Percentiles rank a stretch among this genome's conserved stretches.
Evolutionary conservation across 2,329 filamentous ascomycete genomes (phyloP).

Genomic region (Alternaria panax): DNA sequence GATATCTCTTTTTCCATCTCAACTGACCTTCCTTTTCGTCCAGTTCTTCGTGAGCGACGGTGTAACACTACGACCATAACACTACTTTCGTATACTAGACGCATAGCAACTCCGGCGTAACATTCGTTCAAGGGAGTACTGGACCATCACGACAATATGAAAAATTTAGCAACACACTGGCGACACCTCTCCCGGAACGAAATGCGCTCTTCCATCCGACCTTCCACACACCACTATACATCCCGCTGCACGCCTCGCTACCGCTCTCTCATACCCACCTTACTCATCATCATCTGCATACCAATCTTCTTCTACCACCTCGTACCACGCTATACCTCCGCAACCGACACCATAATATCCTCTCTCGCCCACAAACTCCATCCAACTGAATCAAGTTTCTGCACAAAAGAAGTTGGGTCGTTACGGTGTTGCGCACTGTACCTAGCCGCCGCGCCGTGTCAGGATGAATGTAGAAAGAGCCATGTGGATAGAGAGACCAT

Average conservation of each 20-base stretch:
- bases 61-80: neutral
- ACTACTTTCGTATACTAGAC: neutral
- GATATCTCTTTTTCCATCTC: neutral
- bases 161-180: neutral
- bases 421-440: constrained; percentile 7
- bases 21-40: neutral
- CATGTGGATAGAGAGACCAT: constrained; percentile 8
- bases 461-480: constrained; percentile 9
- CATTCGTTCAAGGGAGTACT: neutral
- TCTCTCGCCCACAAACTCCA: neutral
- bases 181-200: neutral
- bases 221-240: neutral
- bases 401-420: constrained; percentile 9
- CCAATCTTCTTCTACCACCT: constrained; percentile 19
- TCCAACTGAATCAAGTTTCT: neutral
- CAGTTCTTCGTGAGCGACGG: neutral
- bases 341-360: neutral
- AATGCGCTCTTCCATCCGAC: neutral
- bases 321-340: constrained; percentile 1
- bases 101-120: neutral
- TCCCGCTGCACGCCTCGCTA: constrained; percentile 1
- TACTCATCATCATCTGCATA: constrained; percentile 11
- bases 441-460: constrained; percentile 5
- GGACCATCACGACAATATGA: neutral
- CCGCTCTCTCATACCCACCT: neutral